These are phyloP conservation scores for Medakamo hakoo DNA, from an alignment of 139 green algal genomes.

Conservation along the genomic window DNA sequence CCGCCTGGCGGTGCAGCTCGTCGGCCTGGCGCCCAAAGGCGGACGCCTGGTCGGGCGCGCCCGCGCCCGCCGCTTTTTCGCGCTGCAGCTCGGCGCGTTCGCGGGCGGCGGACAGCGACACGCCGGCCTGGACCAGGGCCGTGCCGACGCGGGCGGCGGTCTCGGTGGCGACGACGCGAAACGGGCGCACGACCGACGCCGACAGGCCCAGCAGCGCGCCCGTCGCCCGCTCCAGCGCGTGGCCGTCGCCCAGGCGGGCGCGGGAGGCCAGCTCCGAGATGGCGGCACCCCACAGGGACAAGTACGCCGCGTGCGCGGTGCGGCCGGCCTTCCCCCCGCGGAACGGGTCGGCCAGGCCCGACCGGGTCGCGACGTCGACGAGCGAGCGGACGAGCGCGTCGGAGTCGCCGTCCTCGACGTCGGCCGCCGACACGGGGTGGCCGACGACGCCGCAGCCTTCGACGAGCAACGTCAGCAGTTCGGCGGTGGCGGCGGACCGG, in stretches of 20 bases:
- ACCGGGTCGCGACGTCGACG: conserved; percentile 8
- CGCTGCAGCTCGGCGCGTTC: conserved; percentile 45
- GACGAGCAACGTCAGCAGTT: conserved; percentile 45
- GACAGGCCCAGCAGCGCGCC: conserved; percentile 37
- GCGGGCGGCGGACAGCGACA: conserved; percentile 24
- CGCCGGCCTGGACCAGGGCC: conserved; percentile 26
- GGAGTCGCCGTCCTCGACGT: background rate
- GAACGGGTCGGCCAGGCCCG: conserved; percentile 30
- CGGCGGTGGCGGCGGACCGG: conserved; percentile 22
- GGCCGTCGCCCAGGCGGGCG: conserved; percentile 36
- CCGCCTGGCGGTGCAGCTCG: conserved; percentile 25
- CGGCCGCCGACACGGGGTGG: background rate
- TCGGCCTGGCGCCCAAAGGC: conserved; percentile 10
- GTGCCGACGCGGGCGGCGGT: conserved; percentile 51
- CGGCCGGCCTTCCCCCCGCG: conserved; percentile 12
- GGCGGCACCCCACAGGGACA: conserved; percentile 36
- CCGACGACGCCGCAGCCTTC: conserved; percentile 13
- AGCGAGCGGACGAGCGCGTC: background rate
- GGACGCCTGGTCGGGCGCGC: conserved; percentile 6
- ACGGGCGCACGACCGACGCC: conserved; percentile 41
- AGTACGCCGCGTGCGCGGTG: conserved; percentile 22
- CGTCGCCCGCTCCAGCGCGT: conserved; percentile 34
- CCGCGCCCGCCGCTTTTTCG: conserved; percentile 26
- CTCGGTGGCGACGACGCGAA: conserved; percentile 41
- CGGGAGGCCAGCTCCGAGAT: conserved; percentile 10